Percentiles rank a stretch among this genome's conserved stretches.
These are phyloP conservation scores for Skeletonema marinoi DNA, from an alignment of 108 stramenopile species.

Conservation along the genomic window DNA sequence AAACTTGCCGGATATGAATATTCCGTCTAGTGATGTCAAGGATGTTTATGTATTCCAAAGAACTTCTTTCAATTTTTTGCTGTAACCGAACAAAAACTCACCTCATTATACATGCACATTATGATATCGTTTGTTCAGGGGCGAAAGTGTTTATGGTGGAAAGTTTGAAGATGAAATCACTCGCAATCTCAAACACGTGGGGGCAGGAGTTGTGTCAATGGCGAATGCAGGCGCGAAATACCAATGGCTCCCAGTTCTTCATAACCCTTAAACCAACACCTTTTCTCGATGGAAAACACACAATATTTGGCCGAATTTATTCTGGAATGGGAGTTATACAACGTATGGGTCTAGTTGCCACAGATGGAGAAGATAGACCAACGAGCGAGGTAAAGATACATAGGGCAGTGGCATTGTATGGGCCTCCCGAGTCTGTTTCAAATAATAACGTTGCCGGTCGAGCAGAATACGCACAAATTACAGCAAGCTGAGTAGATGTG, in stretches of 20 bases:
- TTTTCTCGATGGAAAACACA: constrained; percentile 92
- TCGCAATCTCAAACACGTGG: constrained; percentile 90
- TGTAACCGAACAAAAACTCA: constrained; percentile 80
- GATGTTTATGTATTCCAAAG: too few relatives aligned
- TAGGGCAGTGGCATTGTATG: constrained; percentile 35
- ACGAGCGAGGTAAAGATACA: constrained; percentile 68
- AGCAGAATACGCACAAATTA: neutral
- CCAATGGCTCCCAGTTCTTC: constrained; percentile 73
- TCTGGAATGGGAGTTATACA: constrained; percentile 89
- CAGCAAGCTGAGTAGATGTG: neutral
- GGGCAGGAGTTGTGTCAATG: constrained; percentile 90
- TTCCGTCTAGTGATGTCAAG: too few relatives aligned
- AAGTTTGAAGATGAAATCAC: constrained; percentile 95
- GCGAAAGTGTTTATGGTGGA: constrained; percentile 60
- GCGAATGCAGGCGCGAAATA: constrained; percentile 93
- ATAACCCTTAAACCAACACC: constrained; percentile 89
- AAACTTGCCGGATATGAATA: neutral
- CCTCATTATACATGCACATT: constrained; percentile 89
- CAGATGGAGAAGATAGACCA: constrained; percentile 86
- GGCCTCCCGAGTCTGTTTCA: constrained; percentile 19
- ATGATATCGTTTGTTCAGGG: constrained; percentile 95
- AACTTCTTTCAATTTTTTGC: neutral
- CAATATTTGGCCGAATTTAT: constrained; percentile 90
- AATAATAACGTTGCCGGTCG: neutral
- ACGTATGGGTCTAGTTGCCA: constrained; percentile 91